A percentile compares a stretch with the other conserved stretches of the same genome.
Conservation (phyloP, 345 rosid genomes). For the Orychophragmus violaceus region DNA sequence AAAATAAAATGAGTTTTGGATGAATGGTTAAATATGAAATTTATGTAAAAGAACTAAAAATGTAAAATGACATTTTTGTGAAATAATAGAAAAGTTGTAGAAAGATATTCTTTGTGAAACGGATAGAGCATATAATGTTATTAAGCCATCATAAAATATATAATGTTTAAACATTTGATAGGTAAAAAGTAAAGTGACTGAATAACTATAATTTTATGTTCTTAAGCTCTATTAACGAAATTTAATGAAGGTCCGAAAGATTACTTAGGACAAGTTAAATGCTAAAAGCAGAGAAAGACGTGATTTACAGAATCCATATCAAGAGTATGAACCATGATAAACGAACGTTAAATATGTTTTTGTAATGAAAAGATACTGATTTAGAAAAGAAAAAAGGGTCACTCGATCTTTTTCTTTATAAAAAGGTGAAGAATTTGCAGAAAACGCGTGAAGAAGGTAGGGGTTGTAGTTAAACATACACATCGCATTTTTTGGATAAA, state of each 20-base stretch:
- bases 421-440: slow-evolving; percentile 13
- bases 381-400: not conserved
- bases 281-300: not conserved
- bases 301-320: not conserved
- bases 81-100: too few species aligned
- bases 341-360: not conserved
- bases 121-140: too few species aligned
- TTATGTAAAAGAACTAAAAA: too few species aligned
- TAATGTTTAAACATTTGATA: not conserved
- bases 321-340: slow-evolving; percentile 3
- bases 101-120: too few species aligned
- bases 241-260: not conserved
- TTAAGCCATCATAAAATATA: too few species aligned
- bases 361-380: not conserved
- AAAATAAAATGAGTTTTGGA: too few species aligned
- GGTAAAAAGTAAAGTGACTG: not conserved
- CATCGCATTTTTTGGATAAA: slow-evolving; percentile 20
- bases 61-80: too few species aligned
- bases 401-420: not conserved
- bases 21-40: too few species aligned
- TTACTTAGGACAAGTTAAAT: not conserved
- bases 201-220: not conserved
- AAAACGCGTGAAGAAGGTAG: slow-evolving; percentile 35
- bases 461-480: slow-evolving; percentile 12
- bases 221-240: not conserved